phyloP scores from a whole-genome alignment of 208 protist genomes.

The Trypanosomatidae sp. region DNA sequence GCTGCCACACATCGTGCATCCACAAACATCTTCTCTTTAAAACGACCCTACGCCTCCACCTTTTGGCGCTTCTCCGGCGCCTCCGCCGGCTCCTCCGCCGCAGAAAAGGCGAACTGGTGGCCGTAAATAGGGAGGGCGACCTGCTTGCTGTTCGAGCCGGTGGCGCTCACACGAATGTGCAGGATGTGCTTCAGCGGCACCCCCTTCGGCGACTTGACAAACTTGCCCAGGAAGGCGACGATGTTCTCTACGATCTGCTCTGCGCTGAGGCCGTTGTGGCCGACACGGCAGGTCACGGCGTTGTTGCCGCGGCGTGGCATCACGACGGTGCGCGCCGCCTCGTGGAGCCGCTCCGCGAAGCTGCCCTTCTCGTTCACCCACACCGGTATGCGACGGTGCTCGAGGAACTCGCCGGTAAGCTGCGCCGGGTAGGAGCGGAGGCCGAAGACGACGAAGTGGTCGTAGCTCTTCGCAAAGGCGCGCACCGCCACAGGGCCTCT shows the following conservation, averaged over 20 bases:
- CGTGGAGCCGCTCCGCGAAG: conserved; percentile 40
- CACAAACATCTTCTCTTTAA: too few relatives aligned
- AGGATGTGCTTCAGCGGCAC: conserved; percentile 55
- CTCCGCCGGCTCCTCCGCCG: conserved; percentile 1
- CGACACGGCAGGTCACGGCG: conserved; percentile 71
- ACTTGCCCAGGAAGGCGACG: conserved; percentile 51
- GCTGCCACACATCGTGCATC: too few relatives aligned
- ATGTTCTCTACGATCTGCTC: conserved; percentile 76
- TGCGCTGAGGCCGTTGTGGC: conserved; percentile 67
- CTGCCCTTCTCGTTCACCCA: conserved; percentile 65
- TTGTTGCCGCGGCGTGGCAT: conserved; percentile 76
- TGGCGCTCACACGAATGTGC: conserved; percentile 81
- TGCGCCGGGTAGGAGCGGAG: conserved; percentile 73
- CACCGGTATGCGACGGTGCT: conserved; percentile 68
- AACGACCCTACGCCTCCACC: conserved; percentile 6
- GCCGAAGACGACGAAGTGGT: conserved; percentile 82
- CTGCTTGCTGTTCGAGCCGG: conserved; percentile 58
- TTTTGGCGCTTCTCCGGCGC: conserved; percentile 19
- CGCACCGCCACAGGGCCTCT: conserved; percentile 72
- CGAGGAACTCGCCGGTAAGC: conserved; percentile 87
- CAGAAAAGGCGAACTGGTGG: conserved; percentile 53
- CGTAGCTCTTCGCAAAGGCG: conserved; percentile 85
- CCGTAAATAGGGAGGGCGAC: conserved; percentile 73
- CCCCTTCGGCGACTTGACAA: conserved; percentile 61
- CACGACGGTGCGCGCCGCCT: conserved; percentile 63